Conservation (phyloP, 768 basidiomycete genomes). For the Glaciozyma antarctica region DNA sequence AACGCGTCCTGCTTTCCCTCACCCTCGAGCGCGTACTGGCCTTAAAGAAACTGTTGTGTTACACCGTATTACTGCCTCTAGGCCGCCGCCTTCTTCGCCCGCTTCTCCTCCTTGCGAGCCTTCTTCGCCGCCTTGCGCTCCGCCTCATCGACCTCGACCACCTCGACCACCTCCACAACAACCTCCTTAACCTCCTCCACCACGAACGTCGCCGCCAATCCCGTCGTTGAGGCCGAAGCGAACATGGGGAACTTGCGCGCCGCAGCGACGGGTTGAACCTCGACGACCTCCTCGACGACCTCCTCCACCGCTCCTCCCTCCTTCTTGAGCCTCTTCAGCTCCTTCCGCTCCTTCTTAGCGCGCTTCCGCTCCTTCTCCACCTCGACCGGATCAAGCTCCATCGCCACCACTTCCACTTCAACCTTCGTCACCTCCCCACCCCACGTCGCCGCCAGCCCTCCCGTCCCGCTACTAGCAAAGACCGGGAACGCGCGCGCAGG, state of each 20-base stretch:
- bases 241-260: background rate
- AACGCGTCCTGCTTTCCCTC: no score
- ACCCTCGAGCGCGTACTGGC: background rate
- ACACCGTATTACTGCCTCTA: background rate
- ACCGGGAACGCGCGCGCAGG: conserved; percentile 3
- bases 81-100: background rate
- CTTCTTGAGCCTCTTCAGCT: background rate
- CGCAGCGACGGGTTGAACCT: conserved; percentile 12
- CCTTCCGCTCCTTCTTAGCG: conserved; percentile 10
- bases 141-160: background rate
- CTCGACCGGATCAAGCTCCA: background rate
- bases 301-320: conserved; percentile 10
- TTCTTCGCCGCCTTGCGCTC: background rate
- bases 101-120: background rate
- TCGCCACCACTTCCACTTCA: background rate
- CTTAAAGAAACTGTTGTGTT: background rate
- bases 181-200: background rate
- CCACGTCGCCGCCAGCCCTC: background rate
- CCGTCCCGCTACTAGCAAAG: conserved; percentile 9
- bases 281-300: conserved; percentile 11
- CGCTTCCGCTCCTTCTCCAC: conserved; percentile 3
- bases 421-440: background rate
- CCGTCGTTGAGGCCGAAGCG: background rate
- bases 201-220: background rate
- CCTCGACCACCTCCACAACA: background rate